A percentile compares a stretch with the other conserved stretches of the same genome.
phyloP scores from a whole-genome alignment of 1,139 yeast species.

The Kurtzmaniella natalensis region DNA sequence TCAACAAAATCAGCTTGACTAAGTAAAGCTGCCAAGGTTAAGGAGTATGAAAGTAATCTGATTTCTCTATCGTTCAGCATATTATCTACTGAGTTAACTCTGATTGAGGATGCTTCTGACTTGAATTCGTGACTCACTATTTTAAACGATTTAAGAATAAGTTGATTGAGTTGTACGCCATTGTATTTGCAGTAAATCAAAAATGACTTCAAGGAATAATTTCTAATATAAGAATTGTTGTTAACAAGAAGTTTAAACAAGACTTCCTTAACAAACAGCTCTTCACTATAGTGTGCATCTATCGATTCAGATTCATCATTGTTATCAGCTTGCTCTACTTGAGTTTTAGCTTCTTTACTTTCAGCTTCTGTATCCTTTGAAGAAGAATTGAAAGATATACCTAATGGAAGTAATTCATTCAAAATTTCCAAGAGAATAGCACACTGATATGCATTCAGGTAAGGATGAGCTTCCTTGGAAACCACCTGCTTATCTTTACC shows the following conservation, averaged over 20 bases:
- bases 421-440: slow-evolving; percentile 27
- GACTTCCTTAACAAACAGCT: slow-evolving; percentile 26
- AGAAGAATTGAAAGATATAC: slow-evolving; percentile 23
- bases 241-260: slow-evolving; percentile 32
- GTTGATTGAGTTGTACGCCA: slow-evolving; percentile 33
- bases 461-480: slow-evolving; percentile 22
- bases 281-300: slow-evolving; percentile 11
- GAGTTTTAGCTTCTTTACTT: slow-evolving; percentile 7
- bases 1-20: slow-evolving; percentile 34
- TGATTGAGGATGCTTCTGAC: slow-evolving; percentile 7
- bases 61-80: slow-evolving; percentile 19
- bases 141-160: slow-evolving; percentile 31
- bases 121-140: slow-evolving; percentile 32
- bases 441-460: slow-evolving; percentile 34
- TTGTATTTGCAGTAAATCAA: slow-evolving; percentile 28
- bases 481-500: slow-evolving; percentile 16
- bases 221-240: slow-evolving; percentile 31
- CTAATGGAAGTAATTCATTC: slow-evolving; percentile 34
- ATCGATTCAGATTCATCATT: slow-evolving; percentile 9
- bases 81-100: slow-evolving; percentile 19
- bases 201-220: slow-evolving; percentile 31
- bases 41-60: slow-evolving; percentile 30
- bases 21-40: slow-evolving; percentile 35
- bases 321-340: slow-evolving; percentile 5
- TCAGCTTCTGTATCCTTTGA: slow-evolving; percentile 9